Conservation (phyloP, 2,329 filamentous ascomycete species). For the Grosmannia huntii region DNA sequence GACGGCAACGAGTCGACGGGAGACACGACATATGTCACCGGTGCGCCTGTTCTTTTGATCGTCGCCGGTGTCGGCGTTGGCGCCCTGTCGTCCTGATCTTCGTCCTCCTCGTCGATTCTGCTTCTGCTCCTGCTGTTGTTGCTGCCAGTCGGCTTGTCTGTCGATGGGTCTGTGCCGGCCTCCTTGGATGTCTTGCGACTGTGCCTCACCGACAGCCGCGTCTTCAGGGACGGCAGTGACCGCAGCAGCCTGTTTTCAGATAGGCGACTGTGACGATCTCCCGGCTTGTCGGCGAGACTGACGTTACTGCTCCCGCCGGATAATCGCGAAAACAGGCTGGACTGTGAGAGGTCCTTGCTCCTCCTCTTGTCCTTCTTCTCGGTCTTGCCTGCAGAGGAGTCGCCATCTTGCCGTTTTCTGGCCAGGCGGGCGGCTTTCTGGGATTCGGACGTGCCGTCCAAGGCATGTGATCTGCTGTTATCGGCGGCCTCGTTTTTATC, state of each 20-base stretch:
- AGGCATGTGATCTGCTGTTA: slow-evolving; percentile 43
- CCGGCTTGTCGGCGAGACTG: slow-evolving; percentile 11
- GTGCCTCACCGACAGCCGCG: slow-evolving; percentile 23
- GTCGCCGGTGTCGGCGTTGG: slow-evolving; percentile 13
- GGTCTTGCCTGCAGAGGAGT: neutral
- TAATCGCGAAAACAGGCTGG: slow-evolving; percentile 22
- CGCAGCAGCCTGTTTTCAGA: slow-evolving; percentile 54
- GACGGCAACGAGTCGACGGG: neutral
- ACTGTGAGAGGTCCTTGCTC: slow-evolving; percentile 20
- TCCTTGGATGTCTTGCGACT: slow-evolving; percentile 13
- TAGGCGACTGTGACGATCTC: slow-evolving; percentile 39
- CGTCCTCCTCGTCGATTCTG: slow-evolving; percentile 20
- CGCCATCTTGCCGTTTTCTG: neutral
- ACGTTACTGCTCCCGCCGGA: slow-evolving; percentile 4
- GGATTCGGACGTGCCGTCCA: slow-evolving; percentile 37
- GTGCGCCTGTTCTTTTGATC: neutral
- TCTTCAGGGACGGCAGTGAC: slow-evolving; percentile 49
- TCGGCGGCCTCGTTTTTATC: neutral
- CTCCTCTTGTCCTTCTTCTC: slow-evolving; percentile 1
- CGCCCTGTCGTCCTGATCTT: slow-evolving; percentile 8
- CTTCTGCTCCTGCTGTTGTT: neutral
- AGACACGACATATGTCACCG: too few species aligned
- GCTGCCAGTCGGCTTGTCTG: neutral
- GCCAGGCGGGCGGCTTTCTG: neutral
- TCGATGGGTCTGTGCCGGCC: neutral